Evolutionary conservation across 352 stramenopile genomes (phyloP), one percentile per base, ranked within the genome.

Genomic region (Phytopythium chamaehyphon): DNA sequence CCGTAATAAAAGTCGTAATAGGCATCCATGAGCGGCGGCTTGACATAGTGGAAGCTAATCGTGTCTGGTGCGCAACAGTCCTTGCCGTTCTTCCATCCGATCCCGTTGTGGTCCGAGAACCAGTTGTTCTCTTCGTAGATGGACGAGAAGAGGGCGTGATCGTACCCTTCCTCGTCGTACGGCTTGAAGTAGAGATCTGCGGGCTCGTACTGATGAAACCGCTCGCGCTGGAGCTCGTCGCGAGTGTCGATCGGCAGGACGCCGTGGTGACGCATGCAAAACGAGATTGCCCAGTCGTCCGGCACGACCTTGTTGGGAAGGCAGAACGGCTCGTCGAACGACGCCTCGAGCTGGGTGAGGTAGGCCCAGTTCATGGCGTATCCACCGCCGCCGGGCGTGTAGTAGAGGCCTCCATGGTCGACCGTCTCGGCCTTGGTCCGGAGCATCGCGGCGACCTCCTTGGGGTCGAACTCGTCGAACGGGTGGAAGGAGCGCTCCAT

Each of bases 91-190:
- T 88, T 75, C 80, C 81, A 92, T 40, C 81, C 80, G 54, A 95
- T 82, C 10, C 82, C 81, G 36, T 76, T 55, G 46, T 92, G 82
- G 57, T 95, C 83, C 51, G 82, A 90, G 59, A 92, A 95, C 84
- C 84, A 94, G 60, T 94, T 94, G 62, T 88, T 90, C 58, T 92
- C 82, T 23, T 91, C 66, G 53, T 90, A 89, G 54, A 92, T 86
- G 6, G 84, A 87, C 36, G 67, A 55, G 52, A 88, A 93, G 24
- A 91, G 43, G 0, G 54, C 64, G 61, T 91, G 79, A 55, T 94
- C 72, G 64, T 78, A 94, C 2, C 67, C 81, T 5, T 84, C 66
- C 33, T 77, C 65, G 62, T 94, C 77, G 64, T 91, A 66, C 6
- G 60, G 55, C 51, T 70, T 75, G 62, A 80, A 75, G 52, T 80